Evolutionary conservation across 805 yeast species (phyloP), one percentile per base, ranked within the genome.

Genomic region (Priceomyces carsonii): DNA sequence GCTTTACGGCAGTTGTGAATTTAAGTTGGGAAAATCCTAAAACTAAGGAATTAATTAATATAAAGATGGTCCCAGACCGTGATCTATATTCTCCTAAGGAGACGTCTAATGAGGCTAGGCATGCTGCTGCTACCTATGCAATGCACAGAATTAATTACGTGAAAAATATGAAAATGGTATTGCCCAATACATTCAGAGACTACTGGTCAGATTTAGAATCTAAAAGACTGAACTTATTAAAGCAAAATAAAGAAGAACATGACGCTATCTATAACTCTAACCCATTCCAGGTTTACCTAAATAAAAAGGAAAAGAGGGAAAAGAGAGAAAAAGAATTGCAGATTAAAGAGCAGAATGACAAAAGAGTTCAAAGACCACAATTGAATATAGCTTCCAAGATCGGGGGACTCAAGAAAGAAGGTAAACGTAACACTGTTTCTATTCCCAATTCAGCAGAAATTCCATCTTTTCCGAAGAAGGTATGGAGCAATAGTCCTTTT

Each of bases 71-170:
- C 48, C 77, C 82, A 0, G 71, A 73, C 13, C 50, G 59, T 5
- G 78, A 75, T 6, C 50, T 73, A 3, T 69, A 82, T 5, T 59
- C 63, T 3, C 82, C 90, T 0, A 88, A 85, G 47, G 85, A 79
- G 29, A 87, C 97, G 0, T 76, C 95, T 1, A 68, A 87, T 20
- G 97, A 90, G 48, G 96, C 98, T 1, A 73, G 96, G 30, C 95
- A 90, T 55, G 73, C 75, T 50, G 89, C 91, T 0, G 97, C 99
- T 0, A 89, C 97, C 0, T 86, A 83, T 45, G 93, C 91, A 0
- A 59, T 91, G 42, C 90, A 80, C 55, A 68, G 95, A 22, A 71
- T 91, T 13, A 81, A 90, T 23, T 85, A 80, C 41, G 82, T 81
- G 47, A 89, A 89, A 48, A 89, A 87, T 53, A 57, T 91, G 59